Evolutionary conservation across 1,284 basidiomycete species (phyloP).

Genomic region (Apiotrichum domesticum): DNA sequence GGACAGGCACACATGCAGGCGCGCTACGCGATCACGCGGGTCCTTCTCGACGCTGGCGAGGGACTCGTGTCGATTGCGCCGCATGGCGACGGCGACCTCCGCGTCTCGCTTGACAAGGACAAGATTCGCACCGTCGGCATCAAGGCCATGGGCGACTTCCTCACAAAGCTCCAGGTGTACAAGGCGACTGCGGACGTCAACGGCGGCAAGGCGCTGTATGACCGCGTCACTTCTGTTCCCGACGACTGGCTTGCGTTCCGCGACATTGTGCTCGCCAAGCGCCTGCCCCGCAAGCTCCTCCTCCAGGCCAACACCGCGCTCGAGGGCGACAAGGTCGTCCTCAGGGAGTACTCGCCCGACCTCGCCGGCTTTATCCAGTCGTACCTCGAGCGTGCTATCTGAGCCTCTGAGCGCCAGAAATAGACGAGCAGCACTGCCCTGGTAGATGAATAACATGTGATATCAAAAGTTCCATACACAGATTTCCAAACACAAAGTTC

Average conservation of each 20-base stretch:
- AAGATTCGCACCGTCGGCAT: slow-evolving; percentile 12
- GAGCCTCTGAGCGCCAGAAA: not conserved
- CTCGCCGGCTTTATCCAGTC: slow-evolving; percentile 14
- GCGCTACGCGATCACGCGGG: slow-evolving; percentile 16
- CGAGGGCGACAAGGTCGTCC: slow-evolving; percentile 11
- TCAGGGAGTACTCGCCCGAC: slow-evolving; percentile 14
- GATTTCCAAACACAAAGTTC: too few species aligned
- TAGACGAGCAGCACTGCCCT: too few species aligned
- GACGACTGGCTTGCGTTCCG: slow-evolving; percentile 14
- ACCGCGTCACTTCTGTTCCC: slow-evolving; percentile 5
- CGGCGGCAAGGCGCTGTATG: slow-evolving; percentile 12
- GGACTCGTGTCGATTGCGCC: slow-evolving; percentile 8
- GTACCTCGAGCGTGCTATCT: slow-evolving; percentile 16
- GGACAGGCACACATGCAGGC: slow-evolving; percentile 82
- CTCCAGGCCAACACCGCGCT: slow-evolving; percentile 17
- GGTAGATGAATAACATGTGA: too few species aligned
- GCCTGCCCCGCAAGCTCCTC: slow-evolving; percentile 18
- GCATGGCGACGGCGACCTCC: slow-evolving; percentile 13
- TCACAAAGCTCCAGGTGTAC: slow-evolving; percentile 16
- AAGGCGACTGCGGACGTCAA: slow-evolving; percentile 16
- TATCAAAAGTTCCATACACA: too few species aligned
- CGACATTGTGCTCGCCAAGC: slow-evolving; percentile 13
- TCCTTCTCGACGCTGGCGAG: slow-evolving; percentile 14
- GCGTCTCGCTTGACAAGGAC: slow-evolving; percentile 10
- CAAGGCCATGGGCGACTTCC: slow-evolving; percentile 14